Evolutionary conservation across 441 rosid species (phyloP), one percentile per base, ranked within the genome.

Genomic region (Omphalea diandra): DNA sequence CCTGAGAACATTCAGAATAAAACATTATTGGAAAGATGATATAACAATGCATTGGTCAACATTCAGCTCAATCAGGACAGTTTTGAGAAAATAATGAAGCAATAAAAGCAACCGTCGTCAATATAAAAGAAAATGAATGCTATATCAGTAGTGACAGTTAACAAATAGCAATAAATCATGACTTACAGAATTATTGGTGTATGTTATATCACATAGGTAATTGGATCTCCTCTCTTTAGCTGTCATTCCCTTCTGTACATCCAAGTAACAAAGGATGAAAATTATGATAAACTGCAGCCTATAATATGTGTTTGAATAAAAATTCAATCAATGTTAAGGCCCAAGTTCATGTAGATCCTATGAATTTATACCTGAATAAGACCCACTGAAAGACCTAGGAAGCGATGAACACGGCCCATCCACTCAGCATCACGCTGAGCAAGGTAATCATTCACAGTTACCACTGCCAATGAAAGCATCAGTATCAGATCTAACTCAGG

Each of bases 351-450:
- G n/a, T 11, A n/a, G 35, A 65, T 52, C 52, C 31, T 31, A 63
- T 26, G 32, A 54, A 61, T 20, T 76, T 24, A 67, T 65, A 90
- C 98, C 97, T 91, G 96, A 79, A 94, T 87, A 73, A 94, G 93
- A 80, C 98, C 98, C 68, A 94, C 97, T 69, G 98, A 91, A 78
- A 94, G 94, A 75, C 97, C 97, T 79, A 94, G 81, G 79, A 83
- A 94, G 63, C 88, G 87, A 85, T 94, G 95, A 79, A 94, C 93
- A 76, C 95, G 97, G 38, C 97, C 98, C 98, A 94, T 94, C 98
- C 98, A 94, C 74, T 94, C 97, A 75, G 98, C 98, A 86, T 94
- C 98, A 70, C 98, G 97, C 76, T 86, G 92, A 70, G 98, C 98
- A 65, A 94, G 83, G 79, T 94, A 94, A 84, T 94, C 97, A 79